A percentile compares a stretch with the other conserved stretches of the same genome.
phyloP scores from a whole-genome alignment of 2,329 filamentous ascomycete species.

The Incumbomyces delicatus region DNA sequence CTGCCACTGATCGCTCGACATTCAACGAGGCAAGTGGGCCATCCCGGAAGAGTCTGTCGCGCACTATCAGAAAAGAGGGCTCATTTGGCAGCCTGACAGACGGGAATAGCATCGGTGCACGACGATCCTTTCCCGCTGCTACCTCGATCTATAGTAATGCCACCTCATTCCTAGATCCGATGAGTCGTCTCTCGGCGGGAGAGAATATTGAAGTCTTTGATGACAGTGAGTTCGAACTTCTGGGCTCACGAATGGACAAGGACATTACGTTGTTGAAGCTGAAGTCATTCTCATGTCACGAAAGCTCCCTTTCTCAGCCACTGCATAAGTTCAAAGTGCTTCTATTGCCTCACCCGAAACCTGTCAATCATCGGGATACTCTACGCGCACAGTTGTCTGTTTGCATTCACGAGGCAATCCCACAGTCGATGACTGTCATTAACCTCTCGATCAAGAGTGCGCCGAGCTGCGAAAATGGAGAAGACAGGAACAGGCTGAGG shows the following conservation, averaged over 20 bases:
- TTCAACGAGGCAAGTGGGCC: slow-evolving; percentile 60
- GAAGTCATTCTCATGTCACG: slow-evolving; percentile 13
- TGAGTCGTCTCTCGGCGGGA: slow-evolving; percentile 8
- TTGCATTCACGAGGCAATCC: slow-evolving; percentile 59
- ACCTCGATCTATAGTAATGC: slow-evolving; percentile 39
- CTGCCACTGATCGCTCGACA: slow-evolving; percentile 69
- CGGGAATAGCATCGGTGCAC: slow-evolving; percentile 50
- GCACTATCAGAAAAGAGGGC: slow-evolving; percentile 53
- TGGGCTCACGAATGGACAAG: background rate
- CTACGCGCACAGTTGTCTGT: slow-evolving; percentile 36
- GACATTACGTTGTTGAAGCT: slow-evolving; percentile 18
- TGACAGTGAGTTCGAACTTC: background rate
- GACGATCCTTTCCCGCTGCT: slow-evolving; percentile 47
- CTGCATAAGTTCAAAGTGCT: background rate
- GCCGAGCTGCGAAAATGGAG: slow-evolving; percentile 7
- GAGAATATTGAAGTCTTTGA: slow-evolving; percentile 10
- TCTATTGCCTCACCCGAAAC: background rate
- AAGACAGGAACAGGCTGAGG: background rate
- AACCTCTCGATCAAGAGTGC: slow-evolving; percentile 47
- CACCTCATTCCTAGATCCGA: slow-evolving; percentile 53
- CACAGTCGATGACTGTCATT: slow-evolving; percentile 58
- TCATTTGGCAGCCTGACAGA: slow-evolving; percentile 62
- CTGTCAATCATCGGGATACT: slow-evolving; percentile 2
- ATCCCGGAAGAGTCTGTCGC: slow-evolving; percentile 36
- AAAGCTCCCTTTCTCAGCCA: slow-evolving; percentile 1